Percentiles rank a stretch among this genome's conserved stretches.
Evolutionary conservation across 106 monocot genomes (phyloP).

Genomic region (Dendrobium officinale): DNA sequence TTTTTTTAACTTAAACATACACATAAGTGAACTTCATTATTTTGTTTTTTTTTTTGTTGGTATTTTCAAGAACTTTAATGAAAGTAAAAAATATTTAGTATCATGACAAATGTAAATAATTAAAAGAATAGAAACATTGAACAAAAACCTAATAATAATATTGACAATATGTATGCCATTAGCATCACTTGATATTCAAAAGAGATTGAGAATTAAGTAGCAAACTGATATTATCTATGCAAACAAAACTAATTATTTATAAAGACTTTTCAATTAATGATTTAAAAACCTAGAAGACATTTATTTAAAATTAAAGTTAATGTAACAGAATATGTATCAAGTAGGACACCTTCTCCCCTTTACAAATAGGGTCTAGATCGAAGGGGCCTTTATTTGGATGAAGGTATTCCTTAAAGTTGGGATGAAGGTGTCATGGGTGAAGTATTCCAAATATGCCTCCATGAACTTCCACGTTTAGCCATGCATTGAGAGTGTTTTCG

Average conservation of each 20-base stretch:
- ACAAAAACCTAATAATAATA: neutral
- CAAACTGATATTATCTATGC: neutral
- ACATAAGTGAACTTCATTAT: no score
- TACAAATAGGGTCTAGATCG: slow-evolving; percentile 66
- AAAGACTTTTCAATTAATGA: neutral
- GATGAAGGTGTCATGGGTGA: slow-evolving; percentile 18
- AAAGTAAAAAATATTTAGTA: neutral
- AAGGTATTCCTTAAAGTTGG: slow-evolving; percentile 27
- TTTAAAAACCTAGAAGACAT: neutral
- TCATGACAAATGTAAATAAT: neutral
- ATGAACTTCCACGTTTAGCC: slow-evolving; percentile 79
- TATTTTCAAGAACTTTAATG: neutral
- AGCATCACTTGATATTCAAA: neutral
- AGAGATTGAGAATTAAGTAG: neutral
- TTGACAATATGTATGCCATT: neutral
- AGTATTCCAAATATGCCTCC: slow-evolving; percentile 89
- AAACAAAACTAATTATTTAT: neutral
- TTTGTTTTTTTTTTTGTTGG: no score
- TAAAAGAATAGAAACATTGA: neutral
- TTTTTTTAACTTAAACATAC: no score
- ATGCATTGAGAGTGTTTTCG: slow-evolving; percentile 84
- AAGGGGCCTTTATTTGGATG: slow-evolving; percentile 69
- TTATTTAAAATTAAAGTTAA: neutral
- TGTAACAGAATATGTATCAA: neutral
- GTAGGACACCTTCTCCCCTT: slow-evolving; percentile 80